Evolutionary conservation across 2,329 filamentous ascomycete genomes (phyloP).

Genomic region (Elsinoe ampelina): DNA sequence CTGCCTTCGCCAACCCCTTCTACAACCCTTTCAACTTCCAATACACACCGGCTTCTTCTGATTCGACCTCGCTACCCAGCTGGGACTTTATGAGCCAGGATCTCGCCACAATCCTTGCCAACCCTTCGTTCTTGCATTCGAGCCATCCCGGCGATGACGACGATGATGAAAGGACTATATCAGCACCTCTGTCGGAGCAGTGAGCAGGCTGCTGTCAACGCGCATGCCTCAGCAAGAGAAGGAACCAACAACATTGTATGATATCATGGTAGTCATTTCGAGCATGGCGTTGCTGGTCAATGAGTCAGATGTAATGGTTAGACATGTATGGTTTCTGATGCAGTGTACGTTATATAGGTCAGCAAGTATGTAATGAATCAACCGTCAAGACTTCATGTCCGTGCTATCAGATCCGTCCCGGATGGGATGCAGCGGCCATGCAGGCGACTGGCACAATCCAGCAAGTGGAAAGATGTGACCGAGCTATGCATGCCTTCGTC

Average conservation of each 20-base stretch:
- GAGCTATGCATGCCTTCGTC: too few relatives aligned
- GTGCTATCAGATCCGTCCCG: not conserved
- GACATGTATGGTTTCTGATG: not conserved
- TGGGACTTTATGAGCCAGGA: slow-evolving; percentile 18
- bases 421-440: too few relatives aligned
- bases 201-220: not conserved
- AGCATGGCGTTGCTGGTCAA: slow-evolving; percentile 2
- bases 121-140: slow-evolving; percentile 23
- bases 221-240: not conserved
- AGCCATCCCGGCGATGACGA: slow-evolving; percentile 22
- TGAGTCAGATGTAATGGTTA: slow-evolving; percentile 4
- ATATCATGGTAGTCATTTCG: not conserved
- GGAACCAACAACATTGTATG: not conserved
- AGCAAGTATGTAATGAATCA: slow-evolving; percentile 1
- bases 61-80: slow-evolving; percentile 8
- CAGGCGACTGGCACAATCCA: too few relatives aligned
- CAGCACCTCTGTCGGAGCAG: slow-evolving; percentile 19
- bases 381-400: not conserved
- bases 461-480: too few relatives aligned
- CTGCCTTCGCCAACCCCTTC: not conserved
- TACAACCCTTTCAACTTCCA: slow-evolving; percentile 14
- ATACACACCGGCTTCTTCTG: slow-evolving; percentile 11
- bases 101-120: slow-evolving; percentile 15
- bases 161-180: slow-evolving; percentile 22
- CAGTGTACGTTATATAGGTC: not conserved